Base-by-base conservation (phyloP, 23 red algal species). In the Gracilaria domingensis region DNA sequence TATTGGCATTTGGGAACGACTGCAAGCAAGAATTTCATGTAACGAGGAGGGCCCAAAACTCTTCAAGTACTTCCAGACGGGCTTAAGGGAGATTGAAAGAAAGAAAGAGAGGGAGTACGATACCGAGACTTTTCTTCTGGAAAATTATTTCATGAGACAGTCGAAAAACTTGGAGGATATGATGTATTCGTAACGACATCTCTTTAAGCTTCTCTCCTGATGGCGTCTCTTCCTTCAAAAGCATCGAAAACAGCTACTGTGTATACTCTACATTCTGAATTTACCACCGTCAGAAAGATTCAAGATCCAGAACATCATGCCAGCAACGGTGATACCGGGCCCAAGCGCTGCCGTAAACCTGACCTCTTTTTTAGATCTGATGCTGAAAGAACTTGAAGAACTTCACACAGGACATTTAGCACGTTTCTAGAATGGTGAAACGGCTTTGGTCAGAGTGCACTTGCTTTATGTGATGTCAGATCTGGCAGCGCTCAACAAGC, bases 71-170 rank as follows among this genome's bases (percentile, higher is more conserved):
- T 23, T 54, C 21, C 8, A 47, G 9, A 49, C 6, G 4, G 24
- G 73, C 4, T 18, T 39, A 8, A 8, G 48, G 9, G 29, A 32
- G 9, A 29, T 50, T n/a, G n/a, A n/a, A 3, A 11, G 0, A 13
- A 29, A 50, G 29, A 1, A 13, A 78, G 11, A 29, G 29, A 78
- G 38, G 0, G 29, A 47, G 2, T 1, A 1, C 1, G 0, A 60
- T 80, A 56, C 54, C 0, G 8, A 37, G 76, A 80, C 39, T 80
- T 80, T 21, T 54, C 58, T 23, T 80, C 76, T 9, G 76, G 76
- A 3, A 7, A 17, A 0, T 0, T 34, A 4, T 80, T 80, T 34
- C 11, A 58, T 11, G 54, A 80, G 16, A 49, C 54, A 33, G 23
- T 58, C 2, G 36, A 6, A 1, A 7, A 55, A 34, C 76, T 80